These are phyloP conservation scores for Paecilomyces formosus DNA, from an alignment of 2,329 filamentous ascomycete genomes.

Conservation along the genomic window DNA sequence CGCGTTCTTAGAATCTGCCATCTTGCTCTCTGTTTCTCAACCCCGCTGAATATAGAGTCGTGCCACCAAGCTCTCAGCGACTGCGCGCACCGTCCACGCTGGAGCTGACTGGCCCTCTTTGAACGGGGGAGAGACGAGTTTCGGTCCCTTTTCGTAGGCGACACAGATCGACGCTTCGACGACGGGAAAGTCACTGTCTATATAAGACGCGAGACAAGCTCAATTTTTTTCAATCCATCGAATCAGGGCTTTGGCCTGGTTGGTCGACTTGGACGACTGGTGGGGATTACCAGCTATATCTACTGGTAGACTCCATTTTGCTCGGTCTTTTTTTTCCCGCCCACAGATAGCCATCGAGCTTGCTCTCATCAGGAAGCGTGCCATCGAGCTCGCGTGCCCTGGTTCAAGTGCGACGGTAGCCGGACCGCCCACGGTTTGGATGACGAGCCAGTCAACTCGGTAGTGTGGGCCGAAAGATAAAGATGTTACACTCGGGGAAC, in stretches of 20 bases:
- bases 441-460: not conserved
- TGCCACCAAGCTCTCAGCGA: not conserved
- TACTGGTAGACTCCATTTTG: not conserved
- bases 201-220: not conserved
- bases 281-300: not conserved
- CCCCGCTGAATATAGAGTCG: not conserved
- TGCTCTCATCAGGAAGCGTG: not conserved
- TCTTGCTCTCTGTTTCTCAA: not conserved
- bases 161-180: not conserved
- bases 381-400: not conserved
- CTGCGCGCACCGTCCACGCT: not conserved
- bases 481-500: not conserved
- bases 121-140: not conserved
- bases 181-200: not conserved
- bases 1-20: constrained; percentile 4
- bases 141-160: not conserved
- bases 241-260: not conserved
- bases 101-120: not conserved
- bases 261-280: not conserved
- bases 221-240: not conserved
- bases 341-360: not conserved
- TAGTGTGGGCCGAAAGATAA: not conserved
- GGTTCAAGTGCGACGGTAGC: not conserved
- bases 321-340: not conserved
- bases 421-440: not conserved